phyloP scores from a whole-genome alignment of 2,329 filamentous ascomycete genomes.

The Penicillium sp. region DNA sequence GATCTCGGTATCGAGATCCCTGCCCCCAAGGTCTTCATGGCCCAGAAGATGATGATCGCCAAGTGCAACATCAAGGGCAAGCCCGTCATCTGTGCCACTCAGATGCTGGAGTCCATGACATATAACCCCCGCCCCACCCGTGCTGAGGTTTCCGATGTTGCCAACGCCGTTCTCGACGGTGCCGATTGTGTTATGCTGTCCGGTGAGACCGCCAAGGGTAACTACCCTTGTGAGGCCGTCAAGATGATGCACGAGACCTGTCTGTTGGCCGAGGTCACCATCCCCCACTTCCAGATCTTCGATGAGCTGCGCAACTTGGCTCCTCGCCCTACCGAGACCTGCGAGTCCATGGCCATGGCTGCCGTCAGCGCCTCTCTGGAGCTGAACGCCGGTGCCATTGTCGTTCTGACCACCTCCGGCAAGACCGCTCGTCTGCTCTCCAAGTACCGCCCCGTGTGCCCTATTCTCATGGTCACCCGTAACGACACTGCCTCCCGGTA shows the following conservation, averaged over 20 bases:
- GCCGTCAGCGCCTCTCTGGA: conserved; percentile 94
- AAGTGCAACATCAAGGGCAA: conserved; percentile 99
- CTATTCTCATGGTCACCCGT: conserved; percentile 98
- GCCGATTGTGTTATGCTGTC: conserved; percentile 99
- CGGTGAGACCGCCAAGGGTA: conserved; percentile 97
- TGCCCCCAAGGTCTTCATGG: conserved; percentile 95
- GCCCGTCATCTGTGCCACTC: conserved; percentile 96
- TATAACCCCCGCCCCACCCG: conserved; percentile 98
- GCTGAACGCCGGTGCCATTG: conserved; percentile 92
- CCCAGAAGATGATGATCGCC: conserved; percentile 99
- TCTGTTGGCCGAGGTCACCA: conserved; percentile 92
- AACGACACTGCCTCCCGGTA: conserved; percentile 81
- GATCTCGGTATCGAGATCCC: conserved; percentile 98
- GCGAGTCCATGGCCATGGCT: conserved; percentile 95
- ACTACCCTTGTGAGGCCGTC: conserved; percentile 88
- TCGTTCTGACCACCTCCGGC: conserved; percentile 91
- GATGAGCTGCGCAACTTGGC: conserved; percentile 87
- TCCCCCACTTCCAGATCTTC: conserved; percentile 94
- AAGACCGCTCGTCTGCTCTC: conserved; percentile 91
- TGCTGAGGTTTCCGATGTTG: conserved; percentile 97
- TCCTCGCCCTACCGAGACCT: conserved; percentile 78
- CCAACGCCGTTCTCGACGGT: conserved; percentile 95
- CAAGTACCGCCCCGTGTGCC: conserved; percentile 98
- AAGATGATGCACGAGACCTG: conserved; percentile 98
- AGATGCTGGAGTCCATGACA: conserved; percentile 99